Percentiles rank a stretch among this genome's conserved stretches.
Evolutionary conservation across 495 filamentous ascomycete genomes (phyloP).

Genomic region (Aspergillus mulundensis): DNA sequence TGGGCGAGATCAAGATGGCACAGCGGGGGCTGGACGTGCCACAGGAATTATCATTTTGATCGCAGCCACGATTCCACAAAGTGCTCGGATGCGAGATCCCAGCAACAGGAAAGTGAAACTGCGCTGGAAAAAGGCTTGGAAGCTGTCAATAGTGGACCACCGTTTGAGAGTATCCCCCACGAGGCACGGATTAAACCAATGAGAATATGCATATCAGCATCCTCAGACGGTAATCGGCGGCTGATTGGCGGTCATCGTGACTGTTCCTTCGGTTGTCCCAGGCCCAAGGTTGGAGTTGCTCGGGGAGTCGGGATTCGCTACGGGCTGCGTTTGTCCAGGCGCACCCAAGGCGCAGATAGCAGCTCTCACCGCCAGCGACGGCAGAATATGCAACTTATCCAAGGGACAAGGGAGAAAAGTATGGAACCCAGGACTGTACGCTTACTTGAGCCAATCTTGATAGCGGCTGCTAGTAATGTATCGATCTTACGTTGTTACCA

Average conservation of each 20-base stretch:
- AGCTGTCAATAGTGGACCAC: conserved; percentile 27
- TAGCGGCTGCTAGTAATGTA: not conserved
- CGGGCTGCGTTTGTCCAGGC: not conserved
- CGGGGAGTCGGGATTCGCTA: not conserved
- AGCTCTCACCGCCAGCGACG: conserved; percentile 3
- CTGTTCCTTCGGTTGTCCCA: not conserved
- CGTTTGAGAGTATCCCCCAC: conserved; percentile 19
- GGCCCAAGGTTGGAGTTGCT: not conserved
- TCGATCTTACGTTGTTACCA: conserved; percentile 9
- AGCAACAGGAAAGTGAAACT: not conserved
- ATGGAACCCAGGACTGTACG: not conserved
- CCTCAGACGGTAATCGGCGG: not conserved
- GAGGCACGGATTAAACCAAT: conserved; percentile 15
- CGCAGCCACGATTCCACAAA: too few relatives aligned
- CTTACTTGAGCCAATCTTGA: not conserved
- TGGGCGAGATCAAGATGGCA: too few relatives aligned
- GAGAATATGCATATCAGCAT: not conserved
- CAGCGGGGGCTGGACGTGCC: too few relatives aligned
- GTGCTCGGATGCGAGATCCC: not conserved
- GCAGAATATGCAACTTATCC: not conserved
- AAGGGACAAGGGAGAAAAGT: not conserved
- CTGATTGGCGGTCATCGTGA: conserved; percentile 1
- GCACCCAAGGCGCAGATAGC: not conserved
- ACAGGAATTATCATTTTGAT: too few relatives aligned
- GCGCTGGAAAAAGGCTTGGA: conserved; percentile 7